A percentile compares a stretch with the other conserved stretches of the same genome.
These are phyloP conservation scores for Phytophthora ramorum DNA, from an alignment of 352 stramenopile genomes.

Conservation along the genomic window DNA sequence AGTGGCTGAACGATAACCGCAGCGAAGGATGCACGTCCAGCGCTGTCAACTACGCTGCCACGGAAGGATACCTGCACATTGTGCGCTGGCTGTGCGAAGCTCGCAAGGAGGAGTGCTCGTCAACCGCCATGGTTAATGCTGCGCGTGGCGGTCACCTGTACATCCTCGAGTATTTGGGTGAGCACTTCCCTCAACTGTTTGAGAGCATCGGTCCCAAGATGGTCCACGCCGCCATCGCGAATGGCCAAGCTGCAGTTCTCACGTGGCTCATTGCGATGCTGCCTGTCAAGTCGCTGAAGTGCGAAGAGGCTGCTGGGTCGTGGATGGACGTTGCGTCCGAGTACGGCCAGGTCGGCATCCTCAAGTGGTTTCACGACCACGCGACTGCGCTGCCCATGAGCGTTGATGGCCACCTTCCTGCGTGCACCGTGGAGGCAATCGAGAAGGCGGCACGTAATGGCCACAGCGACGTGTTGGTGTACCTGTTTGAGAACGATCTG, in stretches of 20 bases:
- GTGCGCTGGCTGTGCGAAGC: conserved; percentile 65
- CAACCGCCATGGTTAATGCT: conserved; percentile 61
- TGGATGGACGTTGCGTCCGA: conserved; percentile 81
- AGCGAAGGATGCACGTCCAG: conserved; percentile 71
- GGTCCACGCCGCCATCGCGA: conserved; percentile 68
- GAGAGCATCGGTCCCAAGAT: conserved; percentile 65
- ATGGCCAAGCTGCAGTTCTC: conserved; percentile 59
- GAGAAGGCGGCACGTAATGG: conserved; percentile 74
- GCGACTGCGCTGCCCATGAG: conserved; percentile 58
- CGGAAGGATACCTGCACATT: conserved; percentile 57
- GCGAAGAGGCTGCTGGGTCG: conserved; percentile 59
- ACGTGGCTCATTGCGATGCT: conserved; percentile 68
- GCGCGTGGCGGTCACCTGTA: conserved; percentile 63
- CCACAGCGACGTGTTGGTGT: conserved; percentile 62
- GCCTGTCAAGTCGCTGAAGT: conserved; percentile 74
- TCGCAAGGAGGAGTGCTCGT: conserved; percentile 58
- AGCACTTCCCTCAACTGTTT: conserved; percentile 53
- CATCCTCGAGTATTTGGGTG: conserved; percentile 63
- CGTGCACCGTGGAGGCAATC: conserved; percentile 62
- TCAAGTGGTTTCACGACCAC: conserved; percentile 78
- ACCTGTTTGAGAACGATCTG: conserved; percentile 63
- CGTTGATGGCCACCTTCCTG: conserved; percentile 55
- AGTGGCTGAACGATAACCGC: conserved; percentile 76
- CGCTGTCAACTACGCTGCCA: conserved; percentile 70
- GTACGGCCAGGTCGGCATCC: conserved; percentile 66